These are phyloP conservation scores for Colletotrichum tropicicola DNA, from an alignment of 2,329 filamentous ascomycete genomes.

Conservation along the genomic window DNA sequence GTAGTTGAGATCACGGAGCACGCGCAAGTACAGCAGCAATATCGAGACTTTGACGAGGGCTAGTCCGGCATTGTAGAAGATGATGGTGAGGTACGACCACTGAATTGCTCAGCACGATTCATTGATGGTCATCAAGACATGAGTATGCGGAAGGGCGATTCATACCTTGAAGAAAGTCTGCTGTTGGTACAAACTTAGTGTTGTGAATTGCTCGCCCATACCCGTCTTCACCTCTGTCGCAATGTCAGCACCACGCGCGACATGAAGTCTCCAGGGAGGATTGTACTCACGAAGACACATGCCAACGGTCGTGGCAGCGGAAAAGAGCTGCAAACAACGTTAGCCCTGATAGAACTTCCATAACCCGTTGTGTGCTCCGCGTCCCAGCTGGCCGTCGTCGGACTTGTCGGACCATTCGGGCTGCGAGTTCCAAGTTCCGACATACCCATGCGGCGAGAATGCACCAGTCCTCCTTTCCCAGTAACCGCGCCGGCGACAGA, in stretches of 20 bases:
- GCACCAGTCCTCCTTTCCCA: conserved; percentile 25
- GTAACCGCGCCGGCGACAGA: neutral
- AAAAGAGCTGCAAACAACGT: neutral
- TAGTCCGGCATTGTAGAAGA: conserved; percentile 35
- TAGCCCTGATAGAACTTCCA: neutral
- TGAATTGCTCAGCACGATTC: neutral
- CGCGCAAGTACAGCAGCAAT: conserved; percentile 36
- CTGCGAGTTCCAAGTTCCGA: neutral
- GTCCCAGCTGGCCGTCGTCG: too few relatives aligned
- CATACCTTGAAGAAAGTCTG: conserved; percentile 19
- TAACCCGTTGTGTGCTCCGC: neutral
- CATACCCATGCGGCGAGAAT: conserved; percentile 21
- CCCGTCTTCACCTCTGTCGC: neutral
- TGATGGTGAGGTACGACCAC: conserved; percentile 30
- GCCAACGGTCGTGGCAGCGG: neutral
- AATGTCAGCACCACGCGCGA: neutral
- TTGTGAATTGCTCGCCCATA: neutral
- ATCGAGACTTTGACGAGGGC: conserved; percentile 37
- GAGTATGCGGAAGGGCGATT: neutral
- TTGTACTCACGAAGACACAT: conserved; percentile 14
- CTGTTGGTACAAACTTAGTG: neutral
- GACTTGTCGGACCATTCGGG: too few relatives aligned
- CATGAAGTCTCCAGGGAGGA: too few relatives aligned
- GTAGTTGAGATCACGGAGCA: conserved; percentile 35
- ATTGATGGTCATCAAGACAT: neutral